These are phyloP conservation scores for Infundibulicybe gibba DNA, from an alignment of 768 basidiomycete genomes.

Conservation along the genomic window DNA sequence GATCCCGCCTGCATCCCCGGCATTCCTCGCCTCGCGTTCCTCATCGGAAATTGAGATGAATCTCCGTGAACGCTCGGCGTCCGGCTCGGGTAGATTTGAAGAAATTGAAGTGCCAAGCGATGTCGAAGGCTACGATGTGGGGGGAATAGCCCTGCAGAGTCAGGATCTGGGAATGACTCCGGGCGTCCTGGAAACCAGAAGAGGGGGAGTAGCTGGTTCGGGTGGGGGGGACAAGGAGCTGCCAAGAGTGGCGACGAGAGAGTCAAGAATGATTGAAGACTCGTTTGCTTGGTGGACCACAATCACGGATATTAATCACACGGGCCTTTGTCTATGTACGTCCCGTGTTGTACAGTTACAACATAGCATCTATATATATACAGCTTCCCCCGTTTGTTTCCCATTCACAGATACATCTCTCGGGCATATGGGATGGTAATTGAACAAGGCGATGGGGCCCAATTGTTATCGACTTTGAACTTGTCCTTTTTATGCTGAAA, in stretches of 20 bases:
- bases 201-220: slow-evolving; percentile 47
- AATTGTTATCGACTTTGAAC: no score
- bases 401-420: no score
- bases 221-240: slow-evolving; percentile 32
- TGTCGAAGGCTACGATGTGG: slow-evolving; percentile 56
- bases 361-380: no score
- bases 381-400: no score
- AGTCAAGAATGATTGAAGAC: slow-evolving; percentile 46
- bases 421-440: no score
- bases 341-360: no score
- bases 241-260: slow-evolving; percentile 41
- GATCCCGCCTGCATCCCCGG: slow-evolving; percentile 22
- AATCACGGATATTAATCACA: no score
- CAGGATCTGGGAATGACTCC: slow-evolving; percentile 11
- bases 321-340: no score
- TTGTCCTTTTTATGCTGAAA: no score
- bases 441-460: no score
- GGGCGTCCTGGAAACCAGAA: slow-evolving; percentile 19
- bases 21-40: slow-evolving; percentile 27
- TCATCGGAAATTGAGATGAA: slow-evolving; percentile 37
- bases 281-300: neutral
- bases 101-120: slow-evolving; percentile 73
- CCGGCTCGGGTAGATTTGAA: slow-evolving; percentile 47
- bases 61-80: slow-evolving; percentile 41
- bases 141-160: slow-evolving; percentile 22